Evolutionary conservation across 2,329 filamentous ascomycete genomes (phyloP).

Genomic region (Rhytidhysteron rufulum): DNA sequence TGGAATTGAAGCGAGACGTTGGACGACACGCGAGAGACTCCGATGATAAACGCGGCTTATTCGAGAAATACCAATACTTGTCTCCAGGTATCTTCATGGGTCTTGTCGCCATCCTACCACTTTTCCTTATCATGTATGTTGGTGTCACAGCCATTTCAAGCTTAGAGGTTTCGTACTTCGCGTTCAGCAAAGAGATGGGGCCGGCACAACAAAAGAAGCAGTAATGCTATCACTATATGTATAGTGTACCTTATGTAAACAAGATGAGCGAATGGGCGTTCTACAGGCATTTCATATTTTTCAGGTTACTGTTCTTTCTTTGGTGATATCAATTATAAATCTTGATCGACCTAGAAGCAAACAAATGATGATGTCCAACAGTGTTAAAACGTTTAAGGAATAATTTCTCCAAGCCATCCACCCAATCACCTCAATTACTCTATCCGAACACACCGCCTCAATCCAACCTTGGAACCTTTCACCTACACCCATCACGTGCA

Average conservation of each 20-base stretch:
- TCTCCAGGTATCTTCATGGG: conserved; percentile 94
- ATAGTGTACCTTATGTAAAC: conserved; percentile 13
- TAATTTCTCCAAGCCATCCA: background rate
- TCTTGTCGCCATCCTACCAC: conserved; percentile 64
- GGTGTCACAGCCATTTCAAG: conserved; percentile 73
- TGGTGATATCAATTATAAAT: background rate
- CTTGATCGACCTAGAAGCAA: no score
- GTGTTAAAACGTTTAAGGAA: background rate
- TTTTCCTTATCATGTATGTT: conserved; percentile 74
- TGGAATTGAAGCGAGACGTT: conserved; percentile 69
- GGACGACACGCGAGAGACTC: conserved; percentile 25
- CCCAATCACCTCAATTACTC: background rate
- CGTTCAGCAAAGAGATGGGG: conserved; percentile 95
- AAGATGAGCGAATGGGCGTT: background rate
- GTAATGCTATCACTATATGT: conserved; percentile 29
- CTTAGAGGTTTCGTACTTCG: conserved; percentile 85
- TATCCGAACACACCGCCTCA: background rate
- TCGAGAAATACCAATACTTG: conserved; percentile 93
- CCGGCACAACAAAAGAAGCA: conserved; percentile 82
- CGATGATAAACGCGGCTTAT: conserved; percentile 48
- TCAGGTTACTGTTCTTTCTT: background rate
- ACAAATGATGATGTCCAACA: background rate
- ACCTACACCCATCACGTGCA: background rate
- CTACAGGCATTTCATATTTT: background rate
- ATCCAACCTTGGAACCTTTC: background rate